phyloP scores from a whole-genome alignment of 257 asterid genomes.

The Solanum virginianum region DNA sequence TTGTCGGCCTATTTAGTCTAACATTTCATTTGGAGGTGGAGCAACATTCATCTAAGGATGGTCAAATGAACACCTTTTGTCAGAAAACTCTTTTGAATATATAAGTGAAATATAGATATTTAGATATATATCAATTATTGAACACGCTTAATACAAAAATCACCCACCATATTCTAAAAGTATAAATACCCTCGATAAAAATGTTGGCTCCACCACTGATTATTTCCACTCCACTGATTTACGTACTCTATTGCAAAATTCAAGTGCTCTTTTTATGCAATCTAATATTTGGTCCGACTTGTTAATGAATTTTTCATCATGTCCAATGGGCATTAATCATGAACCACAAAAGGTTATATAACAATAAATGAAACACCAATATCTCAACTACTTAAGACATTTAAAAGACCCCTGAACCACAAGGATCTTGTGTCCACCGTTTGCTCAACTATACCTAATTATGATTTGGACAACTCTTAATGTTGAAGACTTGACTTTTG shows the following conservation, averaged over 20 bases:
- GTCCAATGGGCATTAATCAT: not conserved
- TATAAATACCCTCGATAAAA: no score
- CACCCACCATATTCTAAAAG: no score
- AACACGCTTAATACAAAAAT: no score
- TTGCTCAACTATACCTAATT: not conserved
- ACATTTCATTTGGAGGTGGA: not conserved
- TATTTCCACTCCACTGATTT: not conserved
- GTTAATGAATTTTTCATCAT: not conserved
- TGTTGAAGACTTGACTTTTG: not conserved
- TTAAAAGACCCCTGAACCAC: not conserved
- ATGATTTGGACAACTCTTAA: not conserved
- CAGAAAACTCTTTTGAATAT: no score
- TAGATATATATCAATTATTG: no score
- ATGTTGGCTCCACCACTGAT: no score
- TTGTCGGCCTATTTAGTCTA: not conserved
- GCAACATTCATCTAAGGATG: no score
- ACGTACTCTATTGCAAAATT: not conserved
- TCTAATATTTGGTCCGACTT: not conserved
- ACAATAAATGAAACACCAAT: not conserved
- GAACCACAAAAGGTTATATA: not conserved
- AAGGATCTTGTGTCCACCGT: not conserved
- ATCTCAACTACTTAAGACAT: not conserved
- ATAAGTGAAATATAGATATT: no score
- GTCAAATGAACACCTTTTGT: no score
- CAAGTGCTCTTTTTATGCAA: not conserved